phyloP scores from a whole-genome alignment of 1,139 yeast species.

The Yamadazyma friedrichii region DNA sequence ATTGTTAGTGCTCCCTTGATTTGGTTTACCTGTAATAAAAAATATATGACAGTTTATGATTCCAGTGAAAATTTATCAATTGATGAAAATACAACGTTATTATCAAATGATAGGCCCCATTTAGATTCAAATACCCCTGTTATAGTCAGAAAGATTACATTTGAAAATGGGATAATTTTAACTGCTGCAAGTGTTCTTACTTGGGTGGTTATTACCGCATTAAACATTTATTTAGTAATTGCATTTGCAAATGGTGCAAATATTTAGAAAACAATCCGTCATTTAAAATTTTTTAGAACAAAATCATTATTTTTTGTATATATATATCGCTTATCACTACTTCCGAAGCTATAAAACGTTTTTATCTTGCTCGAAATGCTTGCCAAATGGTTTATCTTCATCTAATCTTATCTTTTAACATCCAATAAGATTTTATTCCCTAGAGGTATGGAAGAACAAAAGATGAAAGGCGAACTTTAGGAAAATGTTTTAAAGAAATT shows the following conservation, averaged over 20 bases:
- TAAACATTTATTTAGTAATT: slow-evolving; percentile 69
- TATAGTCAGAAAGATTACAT: slow-evolving; percentile 26
- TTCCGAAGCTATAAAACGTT: too few relatives aligned
- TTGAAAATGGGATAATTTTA: slow-evolving; percentile 65
- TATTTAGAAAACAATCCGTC: slow-evolving; percentile 27
- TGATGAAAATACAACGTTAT: slow-evolving; percentile 20
- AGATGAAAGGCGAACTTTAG: too few relatives aligned
- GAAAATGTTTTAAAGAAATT: not conserved
- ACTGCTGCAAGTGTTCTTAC: slow-evolving; percentile 56
- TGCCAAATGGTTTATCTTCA: too few relatives aligned
- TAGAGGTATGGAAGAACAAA: too few relatives aligned
- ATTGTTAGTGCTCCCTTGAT: slow-evolving; percentile 75
- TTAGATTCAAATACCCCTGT: slow-evolving; percentile 7
- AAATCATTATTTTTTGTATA: too few relatives aligned
- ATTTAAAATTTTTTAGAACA: too few relatives aligned
- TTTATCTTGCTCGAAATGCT: too few relatives aligned
- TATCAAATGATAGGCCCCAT: slow-evolving; percentile 5
- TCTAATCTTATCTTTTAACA: too few relatives aligned
- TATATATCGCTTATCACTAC: too few relatives aligned
- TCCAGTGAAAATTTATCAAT: slow-evolving; percentile 13
- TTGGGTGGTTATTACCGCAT: slow-evolving; percentile 69
- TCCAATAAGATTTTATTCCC: too few relatives aligned
- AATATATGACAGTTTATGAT: slow-evolving; percentile 54
- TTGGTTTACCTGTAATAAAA: slow-evolving; percentile 62
- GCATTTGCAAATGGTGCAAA: slow-evolving; percentile 74